Base-by-base conservation (phyloP, 768 basidiomycete genomes). In the Mycena belliarum region DNA sequence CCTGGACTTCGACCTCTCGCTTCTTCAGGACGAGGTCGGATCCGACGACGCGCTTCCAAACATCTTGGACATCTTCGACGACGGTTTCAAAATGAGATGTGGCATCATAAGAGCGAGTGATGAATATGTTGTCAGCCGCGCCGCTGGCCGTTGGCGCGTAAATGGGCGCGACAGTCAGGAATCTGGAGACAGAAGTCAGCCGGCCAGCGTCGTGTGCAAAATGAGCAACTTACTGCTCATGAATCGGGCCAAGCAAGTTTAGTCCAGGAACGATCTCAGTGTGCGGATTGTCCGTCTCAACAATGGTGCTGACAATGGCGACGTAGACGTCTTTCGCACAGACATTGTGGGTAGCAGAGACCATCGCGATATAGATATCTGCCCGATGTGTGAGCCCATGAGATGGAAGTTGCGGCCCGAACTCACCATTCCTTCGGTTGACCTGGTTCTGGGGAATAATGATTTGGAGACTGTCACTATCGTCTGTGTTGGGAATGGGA, bases 391-490 rank as follows among this genome's bases (percentile, higher is more conserved):
- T 47, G n/a, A n/a, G n/a, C n/a, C n/a, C n/a, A n/a, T 58, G 20
- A 57, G 42, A n/a, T 14, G 20, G 53, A 33, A 28, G 57, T 35
- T 64, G 44, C 60, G 24, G 29, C 54, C 7, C 14, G 20, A 16
- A 72, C 87, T 65, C 70, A 92, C 96, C 97, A 69, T 99, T 91
- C 75, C 88, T 86, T 65, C 97, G 81, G 64, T 82, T 81, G 63
- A 99, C 95, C 75, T 99, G 97, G 74, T 98, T 98, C 75, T 98
- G 97, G 38, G 97, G 97, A 61, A 99, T 96, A 73, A 99, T 95
- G 68, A 99, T 94, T 75, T 99, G 97, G 37, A 88, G 88, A 66
- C 91, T 94, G 76, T 99, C 97, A 44, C 88, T 79, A 69, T 98
- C 91, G 21, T 98, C 96, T 40, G 97, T 98, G 48, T 92, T 95